phyloP scores from a whole-genome alignment of 2,329 filamentous ascomycete genomes.

The Dendryphion nanum region DNA sequence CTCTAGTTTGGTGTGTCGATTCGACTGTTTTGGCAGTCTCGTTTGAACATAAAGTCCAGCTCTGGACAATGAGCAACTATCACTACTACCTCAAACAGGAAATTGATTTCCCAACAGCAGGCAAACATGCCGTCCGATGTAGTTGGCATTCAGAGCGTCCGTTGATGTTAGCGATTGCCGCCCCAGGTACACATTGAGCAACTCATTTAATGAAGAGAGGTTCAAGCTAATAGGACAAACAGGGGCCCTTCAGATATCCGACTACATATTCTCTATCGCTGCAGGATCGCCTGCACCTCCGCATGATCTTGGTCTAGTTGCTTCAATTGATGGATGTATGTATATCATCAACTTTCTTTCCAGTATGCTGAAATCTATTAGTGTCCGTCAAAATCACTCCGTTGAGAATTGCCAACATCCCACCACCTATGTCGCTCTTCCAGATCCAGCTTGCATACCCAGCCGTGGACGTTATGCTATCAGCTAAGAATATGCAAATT shows the following conservation, averaged over 20 bases:
- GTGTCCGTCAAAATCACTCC: constrained; percentile 77
- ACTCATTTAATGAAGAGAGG: too few relatives aligned
- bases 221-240: constrained; percentile 1
- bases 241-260: constrained; percentile 57
- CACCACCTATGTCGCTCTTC: constrained; percentile 87
- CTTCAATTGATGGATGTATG: constrained; percentile 77
- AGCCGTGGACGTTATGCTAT: constrained; percentile 73
- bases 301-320: constrained; percentile 74
- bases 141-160: constrained; percentile 86
- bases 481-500: constrained; percentile 45
- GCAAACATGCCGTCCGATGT: constrained; percentile 14
- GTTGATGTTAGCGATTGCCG: too few relatives aligned
- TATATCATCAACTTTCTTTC: constrained; percentile 7
- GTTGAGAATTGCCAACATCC: constrained; percentile 77
- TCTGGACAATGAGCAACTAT: constrained; percentile 98
- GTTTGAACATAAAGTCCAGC: constrained; percentile 71
- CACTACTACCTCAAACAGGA: constrained; percentile 98
- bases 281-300: constrained; percentile 69
- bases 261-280: constrained; percentile 67
- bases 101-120: constrained; percentile 44
- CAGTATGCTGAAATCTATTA: constrained; percentile 17
- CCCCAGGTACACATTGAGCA: too few relatives aligned
- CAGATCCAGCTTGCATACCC: constrained; percentile 65
- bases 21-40: constrained; percentile 87
- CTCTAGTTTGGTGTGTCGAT: constrained; percentile 84